Conservation (phyloP, 345 rosid species). For the Pugionium dolabratum region DNA sequence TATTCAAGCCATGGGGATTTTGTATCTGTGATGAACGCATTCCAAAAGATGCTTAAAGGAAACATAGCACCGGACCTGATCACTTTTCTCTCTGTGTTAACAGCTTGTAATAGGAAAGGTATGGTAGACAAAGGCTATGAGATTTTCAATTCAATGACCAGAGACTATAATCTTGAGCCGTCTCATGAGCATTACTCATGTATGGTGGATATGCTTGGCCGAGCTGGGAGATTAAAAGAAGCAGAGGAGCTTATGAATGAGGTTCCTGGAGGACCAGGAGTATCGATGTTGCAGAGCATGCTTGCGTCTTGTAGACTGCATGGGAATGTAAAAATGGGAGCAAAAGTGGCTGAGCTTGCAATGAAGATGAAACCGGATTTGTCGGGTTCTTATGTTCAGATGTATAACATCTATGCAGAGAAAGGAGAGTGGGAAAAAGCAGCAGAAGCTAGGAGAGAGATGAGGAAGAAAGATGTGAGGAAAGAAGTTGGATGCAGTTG, state of each 20-base stretch:
- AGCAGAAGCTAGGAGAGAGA: conserved; percentile 57
- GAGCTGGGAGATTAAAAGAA: conserved; percentile 70
- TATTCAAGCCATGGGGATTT: conserved; percentile 84
- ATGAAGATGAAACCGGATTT: conserved; percentile 61
- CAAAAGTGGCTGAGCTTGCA: conserved; percentile 57
- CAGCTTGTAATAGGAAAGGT: conserved; percentile 78
- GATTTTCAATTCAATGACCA: conserved; percentile 58
- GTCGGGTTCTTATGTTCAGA: conserved; percentile 75
- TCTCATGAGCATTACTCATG: conserved; percentile 79
- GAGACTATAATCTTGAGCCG: conserved; percentile 63
- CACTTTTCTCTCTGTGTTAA: conserved; percentile 73
- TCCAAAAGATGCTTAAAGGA: conserved; percentile 60
- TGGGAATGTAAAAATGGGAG: conserved; percentile 72
- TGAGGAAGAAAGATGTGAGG: conserved; percentile 76
- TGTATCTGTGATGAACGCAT: conserved; percentile 63
- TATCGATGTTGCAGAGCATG: conserved; percentile 79
- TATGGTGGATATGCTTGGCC: conserved; percentile 89
- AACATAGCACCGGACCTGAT: conserved; percentile 68
- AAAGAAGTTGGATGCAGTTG: conserved; percentile 84
- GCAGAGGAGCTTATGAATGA: conserved; percentile 62
- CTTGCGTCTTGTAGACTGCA: conserved; percentile 75
- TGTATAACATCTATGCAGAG: conserved; percentile 89
- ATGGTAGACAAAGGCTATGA: conserved; percentile 68
- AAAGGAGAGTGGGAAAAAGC: conserved; percentile 76
- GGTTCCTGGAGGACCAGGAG: conserved; percentile 69